Conservation (phyloP, 225 moss, liverwort and hornwort species). For the Straminergon stramineum region DNA sequence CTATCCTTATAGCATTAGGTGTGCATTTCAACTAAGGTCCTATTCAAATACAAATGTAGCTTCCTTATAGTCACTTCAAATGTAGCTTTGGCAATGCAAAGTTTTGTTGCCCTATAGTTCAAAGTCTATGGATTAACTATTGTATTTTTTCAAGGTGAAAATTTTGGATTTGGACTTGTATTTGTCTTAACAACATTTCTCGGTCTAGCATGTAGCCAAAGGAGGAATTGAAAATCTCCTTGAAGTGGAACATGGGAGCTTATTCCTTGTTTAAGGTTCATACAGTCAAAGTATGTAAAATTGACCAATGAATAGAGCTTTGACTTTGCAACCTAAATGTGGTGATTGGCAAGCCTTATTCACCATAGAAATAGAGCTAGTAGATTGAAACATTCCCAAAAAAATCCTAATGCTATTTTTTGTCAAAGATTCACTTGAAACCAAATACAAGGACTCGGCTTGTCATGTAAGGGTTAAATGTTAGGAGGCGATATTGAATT, state of each 20-base stretch:
- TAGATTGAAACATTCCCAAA: neutral
- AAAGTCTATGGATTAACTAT: neutral
- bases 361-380: neutral
- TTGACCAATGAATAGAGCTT: neutral
- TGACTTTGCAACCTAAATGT: neutral
- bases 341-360: neutral
- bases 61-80: fast-evolving
- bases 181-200: neutral
- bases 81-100: neutral
- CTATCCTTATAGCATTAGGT: fast-evolving
- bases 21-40: neutral
- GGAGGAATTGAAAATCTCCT: neutral
- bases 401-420: neutral
- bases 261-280: fast-evolving
- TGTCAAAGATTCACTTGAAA: neutral
- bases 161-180: too few species aligned
- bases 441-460: fast-evolving
- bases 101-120: fast-evolving
- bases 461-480: neutral
- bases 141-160: neutral
- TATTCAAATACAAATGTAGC: too few species aligned
- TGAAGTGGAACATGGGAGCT: neutral
- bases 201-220: fast-evolving
- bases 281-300: neutral
- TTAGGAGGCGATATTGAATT: neutral